phyloP scores from a whole-genome alignment of 805 yeast species.

The Debaryomyces hansenii region DNA sequence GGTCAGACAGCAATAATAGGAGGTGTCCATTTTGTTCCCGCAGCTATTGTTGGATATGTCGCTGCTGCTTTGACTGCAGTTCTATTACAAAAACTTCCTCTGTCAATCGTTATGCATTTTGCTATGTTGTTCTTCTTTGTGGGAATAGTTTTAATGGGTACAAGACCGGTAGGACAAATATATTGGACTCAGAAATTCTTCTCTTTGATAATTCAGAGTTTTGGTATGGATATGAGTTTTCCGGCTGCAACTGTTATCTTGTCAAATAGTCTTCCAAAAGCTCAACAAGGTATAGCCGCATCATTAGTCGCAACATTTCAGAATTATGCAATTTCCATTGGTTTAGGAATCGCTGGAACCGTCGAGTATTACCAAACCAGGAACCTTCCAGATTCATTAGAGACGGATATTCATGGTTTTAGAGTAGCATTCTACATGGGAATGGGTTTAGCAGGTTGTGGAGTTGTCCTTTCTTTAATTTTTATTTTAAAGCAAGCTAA shows the following conservation, averaged over 20 bases:
- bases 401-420: slow-evolving; percentile 20
- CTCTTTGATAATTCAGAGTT: slow-evolving; percentile 52
- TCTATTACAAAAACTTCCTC: slow-evolving; percentile 44
- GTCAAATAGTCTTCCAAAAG: slow-evolving; percentile 55
- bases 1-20: slow-evolving; percentile 34
- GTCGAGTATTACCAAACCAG: slow-evolving; percentile 29
- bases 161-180: slow-evolving; percentile 57
- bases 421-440: slow-evolving; percentile 30
- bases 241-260: slow-evolving; percentile 71
- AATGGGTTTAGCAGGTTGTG: slow-evolving; percentile 34
- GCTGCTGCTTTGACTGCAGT: slow-evolving; percentile 56
- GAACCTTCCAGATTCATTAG: slow-evolving; percentile 11
- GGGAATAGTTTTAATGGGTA: slow-evolving; percentile 51
- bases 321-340: slow-evolving; percentile 57
- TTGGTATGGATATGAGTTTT: slow-evolving; percentile 79
- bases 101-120: slow-evolving; percentile 48
- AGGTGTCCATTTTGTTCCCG: slow-evolving; percentile 21
- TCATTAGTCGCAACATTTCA: slow-evolving; percentile 69
- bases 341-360: slow-evolving; percentile 35
- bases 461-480: slow-evolving; percentile 18
- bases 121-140: slow-evolving; percentile 55
- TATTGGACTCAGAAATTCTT: slow-evolving; percentile 64
- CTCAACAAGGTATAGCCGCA: slow-evolving; percentile 77
- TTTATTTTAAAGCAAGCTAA: slow-evolving; percentile 11
- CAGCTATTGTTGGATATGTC: slow-evolving; percentile 48